Evolutionary conservation across 1,284 basidiomycete genomes (phyloP).

Genomic region (Pseudozyma thailandica): DNA sequence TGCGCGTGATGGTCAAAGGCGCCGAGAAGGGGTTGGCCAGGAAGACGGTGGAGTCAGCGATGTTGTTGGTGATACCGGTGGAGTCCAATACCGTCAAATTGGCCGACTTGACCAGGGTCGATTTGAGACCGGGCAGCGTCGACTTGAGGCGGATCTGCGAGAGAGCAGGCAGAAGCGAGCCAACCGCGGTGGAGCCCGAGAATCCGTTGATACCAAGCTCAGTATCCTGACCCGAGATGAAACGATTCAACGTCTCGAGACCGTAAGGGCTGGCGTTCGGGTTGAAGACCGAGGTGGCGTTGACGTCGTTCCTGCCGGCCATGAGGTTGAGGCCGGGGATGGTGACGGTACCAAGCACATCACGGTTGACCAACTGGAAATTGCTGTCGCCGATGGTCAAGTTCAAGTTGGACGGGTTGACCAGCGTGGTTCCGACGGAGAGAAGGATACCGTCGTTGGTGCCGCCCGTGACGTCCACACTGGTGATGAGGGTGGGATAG

Average conservation of each 20-base stretch:
- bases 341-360: constrained; percentile 54
- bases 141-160: constrained; percentile 74
- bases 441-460: constrained; percentile 75
- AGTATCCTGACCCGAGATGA: constrained; percentile 72
- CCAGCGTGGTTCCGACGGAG: constrained; percentile 73
- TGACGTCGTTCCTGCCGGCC: constrained; percentile 60
- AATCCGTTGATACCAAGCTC: constrained; percentile 71
- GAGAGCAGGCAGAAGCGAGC: constrained; percentile 76
- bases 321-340: constrained; percentile 58
- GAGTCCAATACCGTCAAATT: constrained; percentile 74
- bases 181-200: constrained; percentile 74
- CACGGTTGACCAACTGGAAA: constrained; percentile 74
- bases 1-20: constrained; percentile 74
- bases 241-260: constrained; percentile 76
- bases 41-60: constrained; percentile 76
- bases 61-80: constrained; percentile 76
- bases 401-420: constrained; percentile 79
- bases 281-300: constrained; percentile 68
- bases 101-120: constrained; percentile 74
- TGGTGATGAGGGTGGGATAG: constrained; percentile 73
- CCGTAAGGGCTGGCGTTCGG: constrained; percentile 76
- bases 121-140: constrained; percentile 75
- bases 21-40: constrained; percentile 79
- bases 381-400: constrained; percentile 69
- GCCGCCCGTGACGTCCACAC: constrained; percentile 79